A percentile compares a stretch with the other conserved stretches of the same genome.
phyloP scores from a whole-genome alignment of 768 basidiomycete species.

The Mycena galericulata region DNA sequence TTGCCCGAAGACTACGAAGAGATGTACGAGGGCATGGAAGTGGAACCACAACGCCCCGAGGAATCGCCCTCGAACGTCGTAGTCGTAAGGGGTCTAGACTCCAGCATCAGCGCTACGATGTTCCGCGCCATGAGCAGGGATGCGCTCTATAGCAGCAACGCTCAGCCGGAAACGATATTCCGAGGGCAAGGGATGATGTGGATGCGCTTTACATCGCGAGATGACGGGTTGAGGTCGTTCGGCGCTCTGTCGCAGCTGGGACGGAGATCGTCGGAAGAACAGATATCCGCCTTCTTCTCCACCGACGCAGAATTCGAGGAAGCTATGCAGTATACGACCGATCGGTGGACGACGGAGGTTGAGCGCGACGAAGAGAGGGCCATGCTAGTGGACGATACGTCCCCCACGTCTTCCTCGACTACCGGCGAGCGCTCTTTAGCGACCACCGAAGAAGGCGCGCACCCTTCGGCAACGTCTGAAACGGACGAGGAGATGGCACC shows the following conservation, averaged over 20 bases:
- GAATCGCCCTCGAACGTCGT: background rate
- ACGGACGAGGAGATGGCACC: too few relatives aligned
- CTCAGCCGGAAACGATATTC: background rate
- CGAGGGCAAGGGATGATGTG: background rate
- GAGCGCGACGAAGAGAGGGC: too few relatives aligned
- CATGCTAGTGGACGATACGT: too few relatives aligned
- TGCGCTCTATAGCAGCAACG: background rate
- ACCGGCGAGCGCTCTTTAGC: too few relatives aligned
- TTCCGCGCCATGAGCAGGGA: background rate
- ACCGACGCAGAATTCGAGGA: too few relatives aligned
- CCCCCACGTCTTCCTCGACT: too few relatives aligned
- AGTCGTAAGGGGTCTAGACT: background rate
- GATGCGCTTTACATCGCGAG: background rate
- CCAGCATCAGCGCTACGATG: background rate
- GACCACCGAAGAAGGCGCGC: too few relatives aligned
- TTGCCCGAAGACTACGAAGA: slow-evolving; percentile 4
- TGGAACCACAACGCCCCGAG: background rate
- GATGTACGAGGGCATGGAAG: background rate
- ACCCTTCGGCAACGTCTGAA: too few relatives aligned
- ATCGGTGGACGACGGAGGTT: too few relatives aligned
- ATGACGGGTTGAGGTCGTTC: background rate
- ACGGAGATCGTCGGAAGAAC: too few relatives aligned
- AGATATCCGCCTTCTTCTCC: too few relatives aligned
- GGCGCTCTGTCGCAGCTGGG: background rate
- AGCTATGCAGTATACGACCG: too few relatives aligned